A percentile compares a stretch with the other conserved stretches of the same genome.
phyloP scores from a whole-genome alignment of 2,329 filamentous ascomycete genomes.

The Epichloe hybrida region DNA sequence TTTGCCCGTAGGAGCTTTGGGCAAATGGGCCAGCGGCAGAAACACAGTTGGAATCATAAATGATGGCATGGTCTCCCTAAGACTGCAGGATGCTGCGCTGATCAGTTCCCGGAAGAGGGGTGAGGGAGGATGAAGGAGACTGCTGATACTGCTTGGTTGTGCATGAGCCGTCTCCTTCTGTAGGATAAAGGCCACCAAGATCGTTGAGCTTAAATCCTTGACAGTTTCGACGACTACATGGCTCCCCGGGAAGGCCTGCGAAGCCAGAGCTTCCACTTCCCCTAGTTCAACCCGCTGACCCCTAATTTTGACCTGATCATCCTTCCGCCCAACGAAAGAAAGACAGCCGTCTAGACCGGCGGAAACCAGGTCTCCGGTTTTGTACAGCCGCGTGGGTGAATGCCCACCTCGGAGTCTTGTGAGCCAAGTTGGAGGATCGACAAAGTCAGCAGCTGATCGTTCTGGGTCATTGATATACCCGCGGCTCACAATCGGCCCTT shows the following conservation, averaged over 20 bases:
- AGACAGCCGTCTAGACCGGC: constrained; percentile 2
- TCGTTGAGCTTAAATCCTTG: neutral
- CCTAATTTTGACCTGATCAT: constrained; percentile 4
- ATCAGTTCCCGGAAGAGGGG: neutral
- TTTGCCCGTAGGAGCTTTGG: neutral
- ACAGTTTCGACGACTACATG: neutral
- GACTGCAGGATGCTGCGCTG: neutral
- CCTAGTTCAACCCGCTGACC: constrained; percentile 9
- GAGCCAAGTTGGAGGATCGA: neutral
- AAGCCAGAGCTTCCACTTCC: constrained; percentile 6
- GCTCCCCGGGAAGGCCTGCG: neutral
- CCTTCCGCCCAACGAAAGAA: constrained; percentile 6
- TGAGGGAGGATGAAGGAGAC: neutral
- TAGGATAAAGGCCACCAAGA: neutral
- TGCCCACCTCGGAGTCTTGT: neutral
- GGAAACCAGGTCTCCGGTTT: constrained; percentile 7
- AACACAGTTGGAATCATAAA: neutral
- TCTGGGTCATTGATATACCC: constrained; percentile 8
- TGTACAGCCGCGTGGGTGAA: neutral
- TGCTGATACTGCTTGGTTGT: too few species aligned
- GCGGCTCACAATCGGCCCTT: constrained; percentile 9
- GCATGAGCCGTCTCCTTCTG: neutral
- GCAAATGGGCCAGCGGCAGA: neutral
- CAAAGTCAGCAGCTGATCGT: constrained; percentile 6
- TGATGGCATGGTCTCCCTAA: neutral